A percentile compares a stretch with the other conserved stretches of the same genome.
Evolutionary conservation across 2,329 filamentous ascomycete genomes (phyloP).

Genomic region (Botrytis squamosa): DNA sequence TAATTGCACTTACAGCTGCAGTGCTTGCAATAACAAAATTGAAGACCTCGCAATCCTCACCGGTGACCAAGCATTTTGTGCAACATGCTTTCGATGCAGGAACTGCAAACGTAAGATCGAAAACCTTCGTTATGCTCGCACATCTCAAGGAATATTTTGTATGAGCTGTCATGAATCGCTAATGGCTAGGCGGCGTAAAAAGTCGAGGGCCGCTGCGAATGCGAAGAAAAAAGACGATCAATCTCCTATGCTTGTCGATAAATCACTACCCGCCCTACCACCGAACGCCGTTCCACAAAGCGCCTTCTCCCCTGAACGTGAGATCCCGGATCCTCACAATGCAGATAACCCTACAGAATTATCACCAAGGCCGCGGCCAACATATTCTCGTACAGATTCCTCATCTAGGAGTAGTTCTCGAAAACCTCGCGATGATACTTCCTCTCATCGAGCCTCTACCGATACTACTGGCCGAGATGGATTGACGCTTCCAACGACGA

Average conservation of each 20-base stretch:
- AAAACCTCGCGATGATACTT: conserved; percentile 44
- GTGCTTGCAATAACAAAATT: conserved; percentile 94
- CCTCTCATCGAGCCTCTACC: conserved; percentile 52
- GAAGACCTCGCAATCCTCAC: conserved; percentile 97
- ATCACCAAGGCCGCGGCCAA: conserved; percentile 59
- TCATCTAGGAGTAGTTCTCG: conserved; percentile 54
- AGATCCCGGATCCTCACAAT: conserved; percentile 58
- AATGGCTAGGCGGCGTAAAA: conserved; percentile 89
- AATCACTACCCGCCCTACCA: conserved; percentile 87
- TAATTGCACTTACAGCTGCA: conserved; percentile 99
- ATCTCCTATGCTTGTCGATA: conserved; percentile 74
- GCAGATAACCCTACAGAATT: conserved; percentile 68
- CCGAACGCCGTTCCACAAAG: conserved; percentile 66
- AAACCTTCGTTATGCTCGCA: conserved; percentile 94
- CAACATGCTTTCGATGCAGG: conserved; percentile 92
- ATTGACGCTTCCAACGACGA: conserved; percentile 69
- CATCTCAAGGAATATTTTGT: conserved; percentile 97
- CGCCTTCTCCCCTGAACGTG: conserved; percentile 56
- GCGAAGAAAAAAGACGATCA: conserved; percentile 64
- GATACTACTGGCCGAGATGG: conserved; percentile 52
- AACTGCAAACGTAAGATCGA: conserved; percentile 99
- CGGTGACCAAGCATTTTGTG: conserved; percentile 96
- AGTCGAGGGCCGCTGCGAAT: conserved; percentile 65
- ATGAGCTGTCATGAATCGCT: conserved; percentile 98
- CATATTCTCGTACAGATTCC: conserved; percentile 52